Evolutionary conservation across 495 filamentous ascomycete genomes (phyloP).

Genomic region (Penicillium cataractarum): DNA sequence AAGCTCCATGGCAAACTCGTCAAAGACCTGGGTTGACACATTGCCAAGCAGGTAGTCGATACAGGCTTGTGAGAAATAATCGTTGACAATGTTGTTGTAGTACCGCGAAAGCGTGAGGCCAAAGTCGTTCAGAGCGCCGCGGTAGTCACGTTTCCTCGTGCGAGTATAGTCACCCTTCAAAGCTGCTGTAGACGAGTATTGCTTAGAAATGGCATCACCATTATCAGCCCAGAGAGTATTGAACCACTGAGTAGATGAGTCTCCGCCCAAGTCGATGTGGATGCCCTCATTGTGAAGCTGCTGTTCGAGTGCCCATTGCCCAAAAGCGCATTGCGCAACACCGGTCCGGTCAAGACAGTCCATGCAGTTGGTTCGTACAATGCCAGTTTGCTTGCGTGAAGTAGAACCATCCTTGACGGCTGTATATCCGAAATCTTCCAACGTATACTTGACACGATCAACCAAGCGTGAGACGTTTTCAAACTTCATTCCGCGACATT

Average conservation of each 20-base stretch:
- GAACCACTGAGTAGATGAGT: conserved; percentile 84
- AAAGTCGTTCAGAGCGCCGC: conserved; percentile 93
- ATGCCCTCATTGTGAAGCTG: conserved; percentile 77
- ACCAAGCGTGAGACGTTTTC: conserved; percentile 85
- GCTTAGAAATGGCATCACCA: conserved; percentile 62
- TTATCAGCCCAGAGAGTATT: conserved; percentile 97
- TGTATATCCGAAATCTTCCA: conserved; percentile 68
- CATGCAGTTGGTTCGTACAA: conserved; percentile 94
- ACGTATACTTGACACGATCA: conserved; percentile 61
- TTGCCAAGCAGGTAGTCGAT: conserved; percentile 96
- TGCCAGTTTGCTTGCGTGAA: conserved; percentile 64
- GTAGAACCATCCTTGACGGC: conserved; percentile 57
- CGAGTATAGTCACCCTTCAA: conserved; percentile 95
- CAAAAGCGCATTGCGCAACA: conserved; percentile 87
- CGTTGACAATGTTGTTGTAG: conserved; percentile 84
- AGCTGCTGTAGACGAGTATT: conserved; percentile 86
- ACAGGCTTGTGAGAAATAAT: conserved; percentile 91
- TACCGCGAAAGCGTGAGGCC: conserved; percentile 74
- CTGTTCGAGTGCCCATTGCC: conserved; percentile 70
- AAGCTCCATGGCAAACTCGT: conserved; percentile 88
- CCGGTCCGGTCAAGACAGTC: conserved; percentile 95
- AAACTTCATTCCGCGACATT: conserved; percentile 94
- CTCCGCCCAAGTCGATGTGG: conserved; percentile 65
- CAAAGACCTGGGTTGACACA: conserved; percentile 78
- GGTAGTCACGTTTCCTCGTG: conserved; percentile 84